Conservation (phyloP, 2,329 filamentous ascomycete genomes). For the Fusarium temperatum region DNA sequence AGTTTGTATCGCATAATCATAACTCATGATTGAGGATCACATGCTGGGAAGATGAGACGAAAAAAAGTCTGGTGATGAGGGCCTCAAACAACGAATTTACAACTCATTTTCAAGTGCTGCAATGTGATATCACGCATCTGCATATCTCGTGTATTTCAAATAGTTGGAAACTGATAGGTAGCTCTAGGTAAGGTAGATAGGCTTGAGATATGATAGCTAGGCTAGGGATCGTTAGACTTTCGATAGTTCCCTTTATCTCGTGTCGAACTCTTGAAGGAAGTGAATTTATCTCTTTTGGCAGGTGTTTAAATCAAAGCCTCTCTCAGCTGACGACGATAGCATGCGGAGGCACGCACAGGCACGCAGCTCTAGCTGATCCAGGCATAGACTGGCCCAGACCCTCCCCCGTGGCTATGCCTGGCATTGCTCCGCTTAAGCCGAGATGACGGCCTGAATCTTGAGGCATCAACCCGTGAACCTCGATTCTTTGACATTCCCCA, state of each 20-base stretch:
- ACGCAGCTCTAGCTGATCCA: background rate
- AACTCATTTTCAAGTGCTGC: background rate
- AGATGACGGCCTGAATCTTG: background rate
- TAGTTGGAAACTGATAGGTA: background rate
- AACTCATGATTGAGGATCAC: background rate
- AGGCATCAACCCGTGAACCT: constrained; percentile 12
- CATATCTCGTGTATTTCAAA: background rate
- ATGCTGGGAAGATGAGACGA: background rate
- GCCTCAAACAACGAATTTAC: background rate
- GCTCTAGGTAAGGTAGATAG: background rate
- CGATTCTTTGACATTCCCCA: constrained; percentile 18
- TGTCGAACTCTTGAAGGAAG: background rate
- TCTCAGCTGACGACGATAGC: background rate
- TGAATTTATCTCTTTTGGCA: background rate
- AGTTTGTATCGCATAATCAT: background rate
- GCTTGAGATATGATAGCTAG: background rate
- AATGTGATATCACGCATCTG: background rate
- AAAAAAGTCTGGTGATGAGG: background rate
- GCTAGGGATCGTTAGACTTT: background rate
- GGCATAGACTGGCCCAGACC: background rate
- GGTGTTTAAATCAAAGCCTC: background rate
- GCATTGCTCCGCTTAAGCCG: constrained; percentile 15
- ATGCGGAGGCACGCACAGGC: background rate
- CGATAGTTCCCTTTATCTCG: background rate
- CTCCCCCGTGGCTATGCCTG: background rate